Evolutionary conservation across 805 yeast genomes (phyloP), one percentile per base, ranked within the genome.

Genomic region (Metschnikowia santaceciliae): DNA sequence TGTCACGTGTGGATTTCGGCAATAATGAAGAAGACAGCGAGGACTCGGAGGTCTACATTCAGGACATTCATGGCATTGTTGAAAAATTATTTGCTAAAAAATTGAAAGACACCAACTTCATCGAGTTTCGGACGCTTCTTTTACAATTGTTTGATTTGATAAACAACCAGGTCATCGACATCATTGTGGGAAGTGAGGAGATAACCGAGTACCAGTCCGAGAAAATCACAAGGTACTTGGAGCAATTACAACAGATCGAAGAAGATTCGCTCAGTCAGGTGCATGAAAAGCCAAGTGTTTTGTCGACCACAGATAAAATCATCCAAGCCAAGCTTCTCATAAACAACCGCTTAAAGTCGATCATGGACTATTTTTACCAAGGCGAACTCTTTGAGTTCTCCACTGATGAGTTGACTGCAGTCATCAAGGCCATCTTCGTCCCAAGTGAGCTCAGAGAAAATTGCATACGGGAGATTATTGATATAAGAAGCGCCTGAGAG

Each of bases 361-460:
- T 80, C 41, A 68, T 79, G 66, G 77, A 71, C 15, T 57, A 68
- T 45, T 80, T 80, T 55, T 78, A 77, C 61, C 76, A 77, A 54
- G 84, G 83, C 4, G 78, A 73, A 35, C 71, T 77, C 43, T 79
- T 68, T 54, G 82, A 78, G 50, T 65, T 78, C 39, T 68, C 70
- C 22, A 79, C 83, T 0, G 63, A 66, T 11, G 85, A 80, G 56
- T 60, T 80, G 50, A 64, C 73, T 6, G 49, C 58, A 10, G 59
- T 80, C 48, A 64, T 80, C 4, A 58, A 70, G 49, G 68, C 75
- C 39, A 66, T 78, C 45, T 80, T 79, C 56, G 17, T 59, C 52
- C 54, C 70, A 86, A 77, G 82, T 58, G 73, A 75, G 8, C 60
- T 71, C 47, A 66, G 84, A 49, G 72, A 69, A 37, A 63, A 62